These are phyloP conservation scores for Arthrobotrys iridis DNA, from an alignment of 2,329 filamentous ascomycete species.

Conservation along the genomic window DNA sequence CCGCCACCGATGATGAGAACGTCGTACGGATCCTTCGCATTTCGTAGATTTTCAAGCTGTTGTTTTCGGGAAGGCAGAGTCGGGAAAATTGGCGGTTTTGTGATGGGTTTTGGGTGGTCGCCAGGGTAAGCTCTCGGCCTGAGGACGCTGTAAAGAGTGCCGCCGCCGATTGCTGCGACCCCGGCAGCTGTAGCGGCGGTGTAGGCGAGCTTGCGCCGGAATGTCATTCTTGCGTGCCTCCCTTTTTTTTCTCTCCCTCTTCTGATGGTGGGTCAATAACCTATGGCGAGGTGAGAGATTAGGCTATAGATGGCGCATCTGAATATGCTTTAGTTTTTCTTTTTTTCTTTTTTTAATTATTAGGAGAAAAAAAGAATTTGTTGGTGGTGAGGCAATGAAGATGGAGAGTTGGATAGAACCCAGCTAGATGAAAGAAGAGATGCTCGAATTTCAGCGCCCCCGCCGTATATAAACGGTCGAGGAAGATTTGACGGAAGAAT, in stretches of 20 bases:
- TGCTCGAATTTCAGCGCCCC: not conserved
- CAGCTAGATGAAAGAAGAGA: not conserved
- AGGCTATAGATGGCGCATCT: slow-evolving; percentile 35
- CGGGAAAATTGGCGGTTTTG: slow-evolving; percentile 45
- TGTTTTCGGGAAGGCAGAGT: slow-evolving; percentile 42
- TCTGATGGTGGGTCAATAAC: not conserved
- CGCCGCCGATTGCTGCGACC: slow-evolving; percentile 32
- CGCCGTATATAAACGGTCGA: slow-evolving; percentile 12
- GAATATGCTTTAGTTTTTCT: not conserved
- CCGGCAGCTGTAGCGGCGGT: slow-evolving; percentile 39
- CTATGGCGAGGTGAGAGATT: slow-evolving; percentile 15
- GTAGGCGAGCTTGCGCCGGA: slow-evolving; percentile 53
- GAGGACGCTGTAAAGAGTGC: slow-evolving; percentile 36
- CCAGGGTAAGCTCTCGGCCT: slow-evolving; percentile 38
- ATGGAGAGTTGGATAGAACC: not conserved
- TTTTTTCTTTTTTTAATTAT: no score
- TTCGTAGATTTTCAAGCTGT: slow-evolving; percentile 41
- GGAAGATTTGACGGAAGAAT: slow-evolving; percentile 35
- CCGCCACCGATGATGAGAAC: slow-evolving; percentile 76
- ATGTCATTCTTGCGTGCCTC: slow-evolving; percentile 31
- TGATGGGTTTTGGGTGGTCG: slow-evolving; percentile 49
- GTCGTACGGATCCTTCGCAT: slow-evolving; percentile 67
- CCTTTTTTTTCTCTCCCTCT: no score
- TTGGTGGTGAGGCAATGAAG: not conserved
- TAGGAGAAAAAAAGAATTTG: slow-evolving; percentile 5